A percentile compares a stretch with the other conserved stretches of the same genome.
Evolutionary conservation across 148 eudicot species (phyloP).

Genomic region (Suaeda aralocaspica): DNA sequence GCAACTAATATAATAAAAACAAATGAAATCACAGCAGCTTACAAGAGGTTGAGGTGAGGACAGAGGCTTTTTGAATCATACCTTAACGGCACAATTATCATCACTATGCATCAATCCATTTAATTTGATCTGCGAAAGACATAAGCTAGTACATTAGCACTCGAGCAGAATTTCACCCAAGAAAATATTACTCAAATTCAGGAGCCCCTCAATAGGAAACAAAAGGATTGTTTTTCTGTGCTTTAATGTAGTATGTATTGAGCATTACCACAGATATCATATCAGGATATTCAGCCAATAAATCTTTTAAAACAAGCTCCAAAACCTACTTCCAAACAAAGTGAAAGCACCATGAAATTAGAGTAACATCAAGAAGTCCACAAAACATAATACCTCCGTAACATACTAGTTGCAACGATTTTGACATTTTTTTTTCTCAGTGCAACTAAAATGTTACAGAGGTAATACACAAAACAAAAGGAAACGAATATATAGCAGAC

Average conservation of each 20-base stretch:
- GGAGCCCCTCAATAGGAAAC: too few relatives aligned
- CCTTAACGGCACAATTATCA: slow-evolving; percentile 93
- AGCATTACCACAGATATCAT: slow-evolving; percentile 65
- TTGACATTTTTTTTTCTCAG: too few relatives aligned
- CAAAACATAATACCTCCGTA: too few relatives aligned
- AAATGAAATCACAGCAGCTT: neutral
- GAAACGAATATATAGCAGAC: slow-evolving; percentile 28
- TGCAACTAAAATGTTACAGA: neutral
- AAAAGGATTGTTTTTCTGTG: too few relatives aligned
- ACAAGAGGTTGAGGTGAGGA: neutral
- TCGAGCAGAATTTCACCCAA: neutral
- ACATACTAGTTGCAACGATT: too few relatives aligned
- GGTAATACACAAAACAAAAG: neutral
- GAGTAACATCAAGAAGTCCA: neutral
- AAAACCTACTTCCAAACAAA: slow-evolving; percentile 42
- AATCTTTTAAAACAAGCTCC: slow-evolving; percentile 77
- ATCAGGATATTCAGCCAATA: slow-evolving; percentile 66
- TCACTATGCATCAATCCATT: slow-evolving; percentile 91
- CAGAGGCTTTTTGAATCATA: slow-evolving; percentile 17
- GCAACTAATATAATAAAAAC: neutral
- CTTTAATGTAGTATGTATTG: too few relatives aligned
- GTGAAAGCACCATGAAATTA: neutral
- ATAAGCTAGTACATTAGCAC: slow-evolving; percentile 2
- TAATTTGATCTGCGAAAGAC: slow-evolving; percentile 60
- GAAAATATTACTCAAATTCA: neutral